Base-by-base conservation (phyloP, 2,329 filamentous ascomycete genomes). In the Phyllosticta capitalensis region DNA sequence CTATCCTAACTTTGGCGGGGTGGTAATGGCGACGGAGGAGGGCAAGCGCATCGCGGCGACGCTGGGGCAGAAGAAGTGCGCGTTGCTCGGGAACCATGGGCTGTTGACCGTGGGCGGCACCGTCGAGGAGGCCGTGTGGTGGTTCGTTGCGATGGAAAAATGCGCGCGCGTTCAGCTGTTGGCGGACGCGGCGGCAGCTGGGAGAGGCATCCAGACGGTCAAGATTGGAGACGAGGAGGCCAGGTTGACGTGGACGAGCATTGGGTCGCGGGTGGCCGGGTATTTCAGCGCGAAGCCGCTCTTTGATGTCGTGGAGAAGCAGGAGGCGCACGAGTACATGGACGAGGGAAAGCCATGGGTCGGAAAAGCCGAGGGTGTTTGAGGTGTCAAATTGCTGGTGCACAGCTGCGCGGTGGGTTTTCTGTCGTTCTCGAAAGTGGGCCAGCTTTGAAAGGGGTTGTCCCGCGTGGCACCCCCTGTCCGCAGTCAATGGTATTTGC, bases 221-320 rank as follows among this genome's bases (percentile, higher is more conserved):
- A 85, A 86, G 71, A 86, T 91, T 65, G 76, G 79, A 9, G 81
- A 87, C 1, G 82, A 84, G 56, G 87, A 91, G 68, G 87, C 88
- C 1, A 75, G 69, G 17, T 88, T 81, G 66, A 90, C 88, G 0
- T 84, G 82, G 66, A 83, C 86, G 71, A 79, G 82, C 0, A 76
- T 90, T 2, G 88, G 88, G 0, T 81, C 76, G 0, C 77, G 81
- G 17, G 67, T 70, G 33, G 84, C 83, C 0, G 87, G 87, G 0
- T 90, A 82, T 78, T 91, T 90, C 68, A 84, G 80, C 65, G 87
- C 84, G 5, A 85, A 85, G 74, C 87, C 87, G 17, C 65, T 86
- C 63, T 90, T 90, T 73, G 86, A 89, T 74, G 73, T 89, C 49
- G 81, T 87, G 63, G 80, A 85, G 66, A 79, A 80, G 45, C 52